A percentile compares a stretch with the other conserved stretches of the same genome.
Evolutionary conservation across 805 yeast species (phyloP).

Genomic region (Wickerhamiella azyma): DNA sequence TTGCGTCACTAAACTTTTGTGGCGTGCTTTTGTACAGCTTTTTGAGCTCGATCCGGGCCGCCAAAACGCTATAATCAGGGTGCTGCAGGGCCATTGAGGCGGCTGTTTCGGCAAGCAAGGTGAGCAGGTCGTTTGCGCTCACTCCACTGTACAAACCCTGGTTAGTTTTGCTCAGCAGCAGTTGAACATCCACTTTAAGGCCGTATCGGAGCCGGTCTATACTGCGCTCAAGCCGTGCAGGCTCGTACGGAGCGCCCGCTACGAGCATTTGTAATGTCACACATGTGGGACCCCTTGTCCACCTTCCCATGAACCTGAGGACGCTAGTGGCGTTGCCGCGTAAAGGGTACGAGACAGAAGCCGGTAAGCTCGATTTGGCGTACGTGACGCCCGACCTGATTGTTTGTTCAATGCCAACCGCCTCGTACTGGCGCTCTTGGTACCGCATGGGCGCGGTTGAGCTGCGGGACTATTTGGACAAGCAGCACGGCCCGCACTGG

Average conservation of each 20-base stretch:
- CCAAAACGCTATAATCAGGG: constrained; percentile 74
- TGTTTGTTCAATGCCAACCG: constrained; percentile 67
- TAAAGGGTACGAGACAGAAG: constrained; percentile 16
- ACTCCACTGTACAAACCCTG: constrained; percentile 92
- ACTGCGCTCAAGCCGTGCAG: not conserved
- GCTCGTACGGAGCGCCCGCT: not conserved
- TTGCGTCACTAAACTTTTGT: constrained; percentile 59
- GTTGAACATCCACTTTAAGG: constrained; percentile 67
- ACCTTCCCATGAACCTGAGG: not conserved
- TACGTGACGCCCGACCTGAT: constrained; percentile 51
- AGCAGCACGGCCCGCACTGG: constrained; percentile 47
- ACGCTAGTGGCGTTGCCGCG: constrained; percentile 22
- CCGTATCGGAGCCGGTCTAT: not conserved
- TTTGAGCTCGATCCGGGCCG: constrained; percentile 83
- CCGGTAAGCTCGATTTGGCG: constrained; percentile 50
- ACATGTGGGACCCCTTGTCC: not conserved
- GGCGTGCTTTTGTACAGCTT: constrained; percentile 80
- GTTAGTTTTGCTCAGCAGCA: constrained; percentile 74
- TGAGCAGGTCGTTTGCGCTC: constrained; percentile 35
- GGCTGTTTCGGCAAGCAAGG: constrained; percentile 75
- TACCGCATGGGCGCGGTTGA: constrained; percentile 42
- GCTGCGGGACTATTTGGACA: constrained; percentile 35
- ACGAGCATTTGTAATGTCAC: constrained; percentile 1
- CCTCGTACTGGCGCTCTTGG: constrained; percentile 28
- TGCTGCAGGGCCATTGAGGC: constrained; percentile 91